These are phyloP conservation scores for Phialophora chinensis DNA, from an alignment of 2,329 filamentous ascomycete genomes.

Conservation along the genomic window DNA sequence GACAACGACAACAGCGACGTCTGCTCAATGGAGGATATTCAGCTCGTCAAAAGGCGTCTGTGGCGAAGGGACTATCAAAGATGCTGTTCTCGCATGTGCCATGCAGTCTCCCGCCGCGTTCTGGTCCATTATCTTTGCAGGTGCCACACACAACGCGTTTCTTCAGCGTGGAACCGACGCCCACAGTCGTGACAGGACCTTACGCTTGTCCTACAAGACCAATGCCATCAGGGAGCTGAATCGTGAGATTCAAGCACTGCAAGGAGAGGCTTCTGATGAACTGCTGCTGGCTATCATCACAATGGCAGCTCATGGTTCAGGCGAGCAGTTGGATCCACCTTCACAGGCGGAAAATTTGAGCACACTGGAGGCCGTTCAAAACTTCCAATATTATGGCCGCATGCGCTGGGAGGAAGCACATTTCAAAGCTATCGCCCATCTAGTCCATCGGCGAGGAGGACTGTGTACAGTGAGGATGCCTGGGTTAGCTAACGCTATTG, in stretches of 20 bases:
- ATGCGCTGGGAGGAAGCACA: slow-evolving; percentile 26
- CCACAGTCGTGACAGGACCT: slow-evolving; percentile 4
- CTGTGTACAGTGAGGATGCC: slow-evolving; percentile 24
- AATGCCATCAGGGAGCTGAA: slow-evolving; percentile 23
- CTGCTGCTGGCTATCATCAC: slow-evolving; percentile 27
- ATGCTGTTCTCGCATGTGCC: slow-evolving; percentile 23
- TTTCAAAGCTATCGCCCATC: slow-evolving; percentile 19
- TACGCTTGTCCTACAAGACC: slow-evolving; percentile 25
- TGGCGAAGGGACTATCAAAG: slow-evolving; percentile 22
- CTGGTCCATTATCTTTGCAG: slow-evolving; percentile 27
- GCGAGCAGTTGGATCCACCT: slow-evolving; percentile 22
- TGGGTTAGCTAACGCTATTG: slow-evolving; percentile 25
- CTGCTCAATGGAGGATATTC: slow-evolving; percentile 30
- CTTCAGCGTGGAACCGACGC: slow-evolving; percentile 13
- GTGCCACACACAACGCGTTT: slow-evolving; percentile 27
- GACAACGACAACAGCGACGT: slow-evolving; percentile 6
- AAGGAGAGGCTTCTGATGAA: slow-evolving; percentile 17
- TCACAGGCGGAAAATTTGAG: slow-evolving; percentile 9
- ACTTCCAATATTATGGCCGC: slow-evolving; percentile 26
- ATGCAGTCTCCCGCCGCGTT: slow-evolving; percentile 22
- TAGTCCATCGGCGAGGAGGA: slow-evolving; percentile 28
- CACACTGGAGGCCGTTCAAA: slow-evolving; percentile 19
- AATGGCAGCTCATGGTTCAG: slow-evolving; percentile 23
- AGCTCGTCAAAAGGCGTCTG: slow-evolving; percentile 10
- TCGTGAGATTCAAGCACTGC: slow-evolving; percentile 16